phyloP scores from a whole-genome alignment of 2,329 filamentous ascomycete genomes.

The Xylariales sp. region DNA sequence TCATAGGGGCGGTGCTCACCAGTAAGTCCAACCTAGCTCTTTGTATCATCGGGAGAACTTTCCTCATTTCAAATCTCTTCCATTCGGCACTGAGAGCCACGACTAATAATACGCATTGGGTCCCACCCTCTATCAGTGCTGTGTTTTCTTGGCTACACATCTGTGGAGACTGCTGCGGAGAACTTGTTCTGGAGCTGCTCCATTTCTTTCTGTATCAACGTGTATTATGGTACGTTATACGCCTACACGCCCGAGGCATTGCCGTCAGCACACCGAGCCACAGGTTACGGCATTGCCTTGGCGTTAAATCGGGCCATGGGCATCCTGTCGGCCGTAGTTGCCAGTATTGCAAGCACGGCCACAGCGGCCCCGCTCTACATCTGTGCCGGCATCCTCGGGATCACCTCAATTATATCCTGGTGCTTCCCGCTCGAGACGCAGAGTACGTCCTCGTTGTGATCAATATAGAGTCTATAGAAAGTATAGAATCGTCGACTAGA shows the following conservation, averaged over 20 bases:
- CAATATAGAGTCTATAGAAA: too few relatives aligned
- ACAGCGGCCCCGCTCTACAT: constrained; percentile 63
- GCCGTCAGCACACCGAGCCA: constrained; percentile 66
- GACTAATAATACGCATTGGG: too few relatives aligned
- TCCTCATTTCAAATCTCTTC: too few relatives aligned
- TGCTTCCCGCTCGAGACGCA: too few relatives aligned
- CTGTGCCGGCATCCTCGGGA: too few relatives aligned
- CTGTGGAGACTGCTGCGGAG: constrained; percentile 55
- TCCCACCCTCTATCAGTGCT: too few relatives aligned
- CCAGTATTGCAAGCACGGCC: constrained; percentile 53
- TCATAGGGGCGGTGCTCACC: constrained; percentile 63
- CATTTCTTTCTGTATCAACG: constrained; percentile 63
- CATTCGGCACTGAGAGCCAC: too few relatives aligned
- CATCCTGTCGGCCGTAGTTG: constrained; percentile 65
- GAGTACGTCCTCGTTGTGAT: too few relatives aligned
- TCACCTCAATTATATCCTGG: too few relatives aligned
- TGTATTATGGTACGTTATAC: constrained; percentile 68
- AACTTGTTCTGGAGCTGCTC: constrained; percentile 66
- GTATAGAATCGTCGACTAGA: too few relatives aligned
- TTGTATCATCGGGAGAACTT: too few relatives aligned
- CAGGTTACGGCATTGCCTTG: constrained; percentile 69
- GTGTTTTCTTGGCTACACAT: constrained; percentile 73
- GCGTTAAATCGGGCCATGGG: constrained; percentile 71
- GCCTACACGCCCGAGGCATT: constrained; percentile 60
- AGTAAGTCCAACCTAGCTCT: too few relatives aligned